phyloP scores from a whole-genome alignment of 495 filamentous ascomycete species.

The Penicillium ochrochloron region DNA sequence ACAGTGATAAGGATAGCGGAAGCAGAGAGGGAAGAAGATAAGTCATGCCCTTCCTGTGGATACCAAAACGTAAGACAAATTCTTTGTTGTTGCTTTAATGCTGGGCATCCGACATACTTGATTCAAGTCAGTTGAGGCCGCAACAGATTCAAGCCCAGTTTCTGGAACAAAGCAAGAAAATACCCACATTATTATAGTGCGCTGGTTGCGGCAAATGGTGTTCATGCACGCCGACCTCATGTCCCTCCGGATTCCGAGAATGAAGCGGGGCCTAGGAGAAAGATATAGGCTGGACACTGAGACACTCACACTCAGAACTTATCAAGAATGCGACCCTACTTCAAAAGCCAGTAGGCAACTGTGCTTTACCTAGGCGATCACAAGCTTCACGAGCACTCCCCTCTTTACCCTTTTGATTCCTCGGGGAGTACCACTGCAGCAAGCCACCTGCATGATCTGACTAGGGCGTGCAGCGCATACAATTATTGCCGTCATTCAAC shows the following conservation, averaged over 20 bases:
- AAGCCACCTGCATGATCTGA: conserved; percentile 28
- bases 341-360: not conserved
- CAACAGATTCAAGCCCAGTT: not conserved
- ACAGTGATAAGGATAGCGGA: not conserved
- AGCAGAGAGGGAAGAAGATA: not conserved
- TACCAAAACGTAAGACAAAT: not conserved
- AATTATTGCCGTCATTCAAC: not conserved
- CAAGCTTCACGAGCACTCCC: conserved; percentile 15
- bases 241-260: not conserved
- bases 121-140: not conserved
- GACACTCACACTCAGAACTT: not conserved
- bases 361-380: conserved; percentile 9
- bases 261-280: not conserved
- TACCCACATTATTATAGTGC: not conserved
- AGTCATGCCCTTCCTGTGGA: not conserved
- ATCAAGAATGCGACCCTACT: not conserved
- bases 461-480: conserved; percentile 10
- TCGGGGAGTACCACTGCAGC: conserved; percentile 22
- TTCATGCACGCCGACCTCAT: not conserved
- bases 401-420: conserved; percentile 15
- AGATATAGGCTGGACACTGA: not conserved
- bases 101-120: not conserved
- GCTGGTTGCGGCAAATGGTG: not conserved
- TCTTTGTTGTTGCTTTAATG: not conserved
- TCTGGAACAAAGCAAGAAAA: not conserved